These are phyloP conservation scores for Cudoniella acicularis DNA, from an alignment of 495 filamentous ascomycete genomes.

Conservation along the genomic window DNA sequence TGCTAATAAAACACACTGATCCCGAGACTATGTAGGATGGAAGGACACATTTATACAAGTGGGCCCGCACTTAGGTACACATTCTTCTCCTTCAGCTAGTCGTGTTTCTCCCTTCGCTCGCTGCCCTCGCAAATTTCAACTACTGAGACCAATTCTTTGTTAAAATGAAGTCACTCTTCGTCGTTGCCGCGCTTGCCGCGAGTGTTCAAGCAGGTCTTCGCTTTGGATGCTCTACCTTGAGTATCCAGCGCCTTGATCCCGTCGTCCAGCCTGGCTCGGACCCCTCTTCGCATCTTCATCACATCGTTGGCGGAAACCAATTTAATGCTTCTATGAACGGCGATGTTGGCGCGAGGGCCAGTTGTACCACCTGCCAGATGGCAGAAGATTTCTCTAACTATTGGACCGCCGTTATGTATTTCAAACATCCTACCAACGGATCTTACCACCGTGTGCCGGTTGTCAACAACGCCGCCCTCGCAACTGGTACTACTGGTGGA, in stretches of 20 bases:
- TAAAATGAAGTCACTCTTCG: too few relatives aligned
- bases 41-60: too few relatives aligned
- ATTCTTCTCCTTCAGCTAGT: too few relatives aligned
- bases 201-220: slow-evolving; percentile 44
- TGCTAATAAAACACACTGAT: too few relatives aligned
- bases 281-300: slow-evolving; percentile 55
- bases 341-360: slow-evolving; percentile 37
- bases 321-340: slow-evolving; percentile 48
- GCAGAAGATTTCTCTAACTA: slow-evolving; percentile 64
- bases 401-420: slow-evolving; percentile 65
- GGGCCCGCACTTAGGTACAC: too few relatives aligned
- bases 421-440: slow-evolving; percentile 52
- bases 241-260: slow-evolving; percentile 59
- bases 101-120: too few relatives aligned
- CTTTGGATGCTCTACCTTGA: slow-evolving; percentile 37
- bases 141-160: too few relatives aligned
- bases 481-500: slow-evolving; percentile 52
- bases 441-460: slow-evolving; percentile 62
- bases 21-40: too few relatives aligned
- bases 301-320: slow-evolving; percentile 60
- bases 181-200: slow-evolving; percentile 40
- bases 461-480: slow-evolving; percentile 43
- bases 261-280: slow-evolving; percentile 50
- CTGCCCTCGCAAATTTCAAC: too few relatives aligned
- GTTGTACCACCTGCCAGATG: slow-evolving; percentile 59